Base-by-base conservation (phyloP, 2,329 filamentous ascomycete genomes). In the Beauveria sp. region DNA sequence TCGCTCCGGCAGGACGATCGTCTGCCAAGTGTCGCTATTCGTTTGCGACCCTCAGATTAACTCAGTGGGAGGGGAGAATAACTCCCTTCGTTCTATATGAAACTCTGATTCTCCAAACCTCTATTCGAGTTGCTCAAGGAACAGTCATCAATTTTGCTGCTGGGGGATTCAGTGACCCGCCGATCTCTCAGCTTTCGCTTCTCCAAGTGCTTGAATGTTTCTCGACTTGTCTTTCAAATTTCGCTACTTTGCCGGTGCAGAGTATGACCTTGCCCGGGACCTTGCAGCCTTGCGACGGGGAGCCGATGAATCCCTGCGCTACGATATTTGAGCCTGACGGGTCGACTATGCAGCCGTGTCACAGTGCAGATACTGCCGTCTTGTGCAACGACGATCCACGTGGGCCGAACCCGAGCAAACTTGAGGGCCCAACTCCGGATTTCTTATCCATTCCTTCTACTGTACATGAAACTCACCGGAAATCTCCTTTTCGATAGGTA, bases 261-360 rank as follows among this genome's bases (percentile, higher is more conserved):
- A 40, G 26, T 16, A 50, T 8, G 46, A 40, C 2, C 5, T 9
- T n/a, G 30, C 22, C 34, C 3, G 24, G 18, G 3, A 50, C 20
- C 1, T 16, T 16, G 20, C 22, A 50, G 12, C 4, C 5, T 24
- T 20, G n/a, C 20, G 22, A 28, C 34, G 5, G 18, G 16, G 22
- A 8, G 16, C 30, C 20, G 26, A 61, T 61, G 58, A 61, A 61
- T 22, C 58, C 58, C 3, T 55, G 51, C 18, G 58, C 58, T 14
- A 30, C 58, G 14, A 38, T 22, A 43, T 61, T 61, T 43, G 43
- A 46, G 43, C 58, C 51, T 18, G 49, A 51, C 12, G 40, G 50
- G 18, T 46, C 50, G 14, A 46, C 16, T 18, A 53, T 34, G n/a
- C 28, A 58, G 46, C 55, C 22, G 55, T 42, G 20, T 26, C 34